Evolutionary conservation across 305 asterid genomes (phyloP), one percentile per base, ranked within the genome.

Genomic region (Stenogyne calaminthoides): DNA sequence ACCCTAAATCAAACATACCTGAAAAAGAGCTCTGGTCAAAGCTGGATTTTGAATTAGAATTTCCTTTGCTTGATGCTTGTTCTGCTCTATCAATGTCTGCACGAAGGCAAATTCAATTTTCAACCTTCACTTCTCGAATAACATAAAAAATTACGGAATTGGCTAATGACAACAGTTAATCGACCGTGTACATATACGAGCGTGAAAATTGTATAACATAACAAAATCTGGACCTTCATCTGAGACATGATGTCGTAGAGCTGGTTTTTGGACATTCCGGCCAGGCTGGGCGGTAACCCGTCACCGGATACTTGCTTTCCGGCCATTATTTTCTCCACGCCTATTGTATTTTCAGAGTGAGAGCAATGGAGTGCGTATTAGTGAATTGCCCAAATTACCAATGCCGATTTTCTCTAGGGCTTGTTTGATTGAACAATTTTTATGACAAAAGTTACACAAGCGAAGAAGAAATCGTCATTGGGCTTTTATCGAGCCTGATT

Each of bases 241-340:
- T 90, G 99, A 78, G 77, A 83, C 99, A 94, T 91, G 67, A 94
- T 84, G 47, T 94, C 97, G 80, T 90, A 87, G 16, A 91, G 95
- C 88, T 94, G 92, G 19, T 58, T 82, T 77, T 88, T 91, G 18
- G 99, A 87, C 99, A 91, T 88, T 15, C 99, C 99, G 67, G 96
- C 89, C 57, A 94, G 85, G 78, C 82, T 89, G 80, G 88, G 60
- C 72, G 91, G 79, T 2, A 88, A 32, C 34, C 89, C 88, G 65
- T 88, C 96, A 82, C 91, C 92, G 85, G 86, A 25, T 20, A 83
- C 49, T 81, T 88, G 96, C 80, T 88, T 84, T 77, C 91, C 96
- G 83, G 94, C 88, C 96, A 84, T 84, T 62, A 70, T 37, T 60
- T 64, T 78, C 80, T 40, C 70, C 70, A 61, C 51, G 10, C 74